Percentiles rank a stretch among this genome's conserved stretches.
phyloP scores from a whole-genome alignment of 305 asterid species.

The Fraxinus ornus region DNA sequence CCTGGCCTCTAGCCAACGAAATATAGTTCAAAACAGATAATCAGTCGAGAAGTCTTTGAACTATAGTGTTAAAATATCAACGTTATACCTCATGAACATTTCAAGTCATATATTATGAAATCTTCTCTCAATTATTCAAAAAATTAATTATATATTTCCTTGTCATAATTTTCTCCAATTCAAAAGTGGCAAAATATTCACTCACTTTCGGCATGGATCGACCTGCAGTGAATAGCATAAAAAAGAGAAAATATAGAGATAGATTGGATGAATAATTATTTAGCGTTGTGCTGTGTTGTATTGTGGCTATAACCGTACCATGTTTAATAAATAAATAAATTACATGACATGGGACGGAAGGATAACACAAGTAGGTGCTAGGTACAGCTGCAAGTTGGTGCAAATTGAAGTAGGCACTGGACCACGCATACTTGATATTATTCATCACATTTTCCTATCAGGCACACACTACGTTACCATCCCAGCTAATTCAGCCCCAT shows the following conservation, averaged over 20 bases:
- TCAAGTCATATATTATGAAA: too few species aligned
- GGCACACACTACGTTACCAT: background rate
- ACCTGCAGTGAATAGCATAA: background rate
- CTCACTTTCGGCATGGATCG: background rate
- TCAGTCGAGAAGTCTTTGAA: too few species aligned
- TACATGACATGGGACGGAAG: background rate
- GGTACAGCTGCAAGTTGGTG: slow-evolving; percentile 19
- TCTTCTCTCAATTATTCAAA: too few species aligned
- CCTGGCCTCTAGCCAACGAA: too few species aligned
- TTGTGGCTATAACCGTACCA: background rate
- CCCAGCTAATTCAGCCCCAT: background rate
- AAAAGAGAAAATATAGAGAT: background rate
- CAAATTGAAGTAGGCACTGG: slow-evolving; percentile 37
- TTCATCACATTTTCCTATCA: background rate
- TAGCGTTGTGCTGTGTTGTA: background rate
- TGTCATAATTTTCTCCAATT: too few species aligned
- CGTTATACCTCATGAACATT: too few species aligned
- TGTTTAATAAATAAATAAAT: background rate
- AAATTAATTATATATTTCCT: too few species aligned
- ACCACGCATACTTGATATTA: slow-evolving; percentile 28
- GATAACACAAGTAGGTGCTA: background rate
- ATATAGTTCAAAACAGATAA: too few species aligned
- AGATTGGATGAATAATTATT: background rate
- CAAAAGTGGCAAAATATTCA: background rate
- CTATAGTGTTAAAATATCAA: too few species aligned